A percentile compares a stretch with the other conserved stretches of the same genome.
Evolutionary conservation across 768 basidiomycete genomes (phyloP).

Genomic region (Leccinellum rugosiceps): DNA sequence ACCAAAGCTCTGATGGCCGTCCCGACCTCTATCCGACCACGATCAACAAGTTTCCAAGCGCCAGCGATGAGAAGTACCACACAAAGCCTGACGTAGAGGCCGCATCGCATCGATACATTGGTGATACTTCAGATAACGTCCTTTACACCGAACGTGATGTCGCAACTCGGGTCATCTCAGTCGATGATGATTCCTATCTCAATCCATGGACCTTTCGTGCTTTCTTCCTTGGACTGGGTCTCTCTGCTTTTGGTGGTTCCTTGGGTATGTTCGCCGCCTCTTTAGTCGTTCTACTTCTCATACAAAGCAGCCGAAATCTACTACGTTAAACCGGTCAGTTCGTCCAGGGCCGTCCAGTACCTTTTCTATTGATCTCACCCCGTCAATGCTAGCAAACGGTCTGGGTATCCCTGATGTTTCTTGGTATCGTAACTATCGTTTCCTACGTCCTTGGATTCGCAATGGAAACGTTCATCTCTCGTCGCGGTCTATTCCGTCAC

Average conservation of each 20-base stretch:
- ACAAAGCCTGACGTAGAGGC: slow-evolving; percentile 33
- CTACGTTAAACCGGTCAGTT: slow-evolving; percentile 53
- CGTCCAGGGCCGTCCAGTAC: too few relatives aligned
- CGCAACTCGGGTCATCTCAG: slow-evolving; percentile 38
- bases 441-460: slow-evolving; percentile 47
- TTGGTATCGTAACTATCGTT: slow-evolving; percentile 48
- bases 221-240: background rate
- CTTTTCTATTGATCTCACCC: background rate
- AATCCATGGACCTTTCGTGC: background rate
- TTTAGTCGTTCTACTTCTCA: background rate
- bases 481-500: slow-evolving; percentile 41
- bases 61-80: slow-evolving; percentile 12
- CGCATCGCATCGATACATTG: background rate
- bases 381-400: slow-evolving; percentile 44
- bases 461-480: slow-evolving; percentile 45
- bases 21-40: background rate
- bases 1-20: background rate
- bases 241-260: background rate
- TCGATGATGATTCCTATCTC: background rate
- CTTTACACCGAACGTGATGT: slow-evolving; percentile 45
- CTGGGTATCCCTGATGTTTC: slow-evolving; percentile 49
- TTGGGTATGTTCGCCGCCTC: background rate
- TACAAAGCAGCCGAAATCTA: slow-evolving; percentile 47
- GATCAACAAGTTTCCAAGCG: background rate
- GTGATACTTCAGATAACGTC: slow-evolving; percentile 13